phyloP scores from a whole-genome alignment of 2,329 filamentous ascomycete genomes.

The Hypoxylon sp. region DNA sequence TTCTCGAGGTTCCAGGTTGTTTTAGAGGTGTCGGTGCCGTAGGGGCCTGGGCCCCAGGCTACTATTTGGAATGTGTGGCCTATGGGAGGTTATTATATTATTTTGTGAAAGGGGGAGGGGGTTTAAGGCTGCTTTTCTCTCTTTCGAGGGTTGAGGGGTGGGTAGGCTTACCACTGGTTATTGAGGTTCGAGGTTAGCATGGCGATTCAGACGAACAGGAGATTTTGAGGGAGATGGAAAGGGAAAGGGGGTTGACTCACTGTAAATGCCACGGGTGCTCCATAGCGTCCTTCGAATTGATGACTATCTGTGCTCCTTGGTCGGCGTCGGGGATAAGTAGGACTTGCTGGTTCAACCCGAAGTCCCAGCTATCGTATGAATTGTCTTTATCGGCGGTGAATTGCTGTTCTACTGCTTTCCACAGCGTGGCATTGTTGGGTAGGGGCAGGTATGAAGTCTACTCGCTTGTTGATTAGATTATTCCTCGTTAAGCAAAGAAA shows the following conservation, averaged over 20 bases:
- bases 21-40: conserved; percentile 37
- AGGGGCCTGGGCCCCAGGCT: conserved; percentile 55
- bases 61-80: conserved; percentile 58
- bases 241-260: conserved; percentile 38
- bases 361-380: conserved; percentile 55
- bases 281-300: conserved; percentile 57
- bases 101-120: too few species aligned
- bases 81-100: conserved; percentile 21
- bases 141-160: too few species aligned
- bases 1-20: conserved; percentile 59
- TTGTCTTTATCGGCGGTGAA: conserved; percentile 49
- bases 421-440: conserved; percentile 52
- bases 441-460: conserved; percentile 54
- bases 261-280: conserved; percentile 58
- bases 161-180: too few species aligned
- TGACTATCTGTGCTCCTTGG: conserved; percentile 54
- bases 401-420: conserved; percentile 52
- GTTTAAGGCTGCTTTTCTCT: too few species aligned
- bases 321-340: conserved; percentile 53
- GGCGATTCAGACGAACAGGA: too few species aligned
- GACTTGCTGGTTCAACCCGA: conserved; percentile 55
- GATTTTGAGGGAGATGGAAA: neutral
- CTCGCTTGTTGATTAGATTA: neutral
- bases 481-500: too few species aligned
- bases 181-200: too few species aligned